A percentile compares a stretch with the other conserved stretches of the same genome.
phyloP scores from a whole-genome alignment of 2,329 filamentous ascomycete genomes.

The Aspergillus ustus region DNA sequence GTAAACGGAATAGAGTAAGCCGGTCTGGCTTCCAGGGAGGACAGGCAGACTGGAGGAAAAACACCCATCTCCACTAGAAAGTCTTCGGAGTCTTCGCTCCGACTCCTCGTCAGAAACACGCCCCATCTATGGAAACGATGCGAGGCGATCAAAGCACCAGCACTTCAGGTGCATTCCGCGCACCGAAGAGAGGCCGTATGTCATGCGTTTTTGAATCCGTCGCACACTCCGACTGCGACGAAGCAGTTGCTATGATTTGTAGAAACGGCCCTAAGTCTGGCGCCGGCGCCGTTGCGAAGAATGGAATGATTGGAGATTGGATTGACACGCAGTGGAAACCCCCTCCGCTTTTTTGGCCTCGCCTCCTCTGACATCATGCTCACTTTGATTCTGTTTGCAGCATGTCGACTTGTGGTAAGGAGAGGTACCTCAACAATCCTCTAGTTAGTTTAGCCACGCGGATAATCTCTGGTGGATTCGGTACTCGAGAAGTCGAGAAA shows the following conservation, averaged over 20 bases:
- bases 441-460: neutral
- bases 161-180: conserved; percentile 15
- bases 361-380: conserved; percentile 23
- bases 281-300: conserved; percentile 6
- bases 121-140: neutral
- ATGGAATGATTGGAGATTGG: conserved; percentile 16
- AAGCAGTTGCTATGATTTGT: conserved; percentile 6
- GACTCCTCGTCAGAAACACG: conserved; percentile 5
- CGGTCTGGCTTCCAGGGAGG: neutral
- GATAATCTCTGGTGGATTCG: neutral
- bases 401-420: conserved; percentile 7
- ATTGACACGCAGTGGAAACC: conserved; percentile 15
- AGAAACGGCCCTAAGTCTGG: conserved; percentile 11
- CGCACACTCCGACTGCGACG: neutral
- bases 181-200: conserved; percentile 20
- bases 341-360: conserved; percentile 17
- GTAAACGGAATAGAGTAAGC: conserved; percentile 11
- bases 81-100: conserved; percentile 1
- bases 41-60: neutral
- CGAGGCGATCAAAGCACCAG: conserved; percentile 6
- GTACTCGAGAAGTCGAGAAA: neutral
- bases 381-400: conserved; percentile 4
- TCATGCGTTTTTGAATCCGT: conserved; percentile 21
- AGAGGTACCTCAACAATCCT: neutral
- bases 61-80: conserved; percentile 4